Evolutionary conservation across 805 yeast species (phyloP).

Genomic region (Monosporozyma siamensis): DNA sequence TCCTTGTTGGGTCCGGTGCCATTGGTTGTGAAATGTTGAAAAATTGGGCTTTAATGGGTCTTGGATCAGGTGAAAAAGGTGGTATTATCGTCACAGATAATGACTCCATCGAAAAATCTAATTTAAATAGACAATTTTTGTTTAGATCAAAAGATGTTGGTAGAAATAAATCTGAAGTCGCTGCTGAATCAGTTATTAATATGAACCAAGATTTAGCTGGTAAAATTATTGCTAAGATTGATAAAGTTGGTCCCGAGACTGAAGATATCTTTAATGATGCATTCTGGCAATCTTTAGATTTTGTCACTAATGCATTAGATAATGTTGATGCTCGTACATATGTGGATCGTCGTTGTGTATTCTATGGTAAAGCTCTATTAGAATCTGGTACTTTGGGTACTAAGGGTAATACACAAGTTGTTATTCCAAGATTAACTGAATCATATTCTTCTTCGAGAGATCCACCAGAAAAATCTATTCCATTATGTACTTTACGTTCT

Average conservation of each 20-base stretch:
- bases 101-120: slow-evolving; percentile 91
- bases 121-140: slow-evolving; percentile 90
- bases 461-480: slow-evolving; percentile 97
- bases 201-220: slow-evolving; percentile 83
- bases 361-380: slow-evolving; percentile 78
- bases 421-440: slow-evolving; percentile 88
- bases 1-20: slow-evolving; percentile 95
- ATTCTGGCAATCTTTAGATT: slow-evolving; percentile 78
- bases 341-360: slow-evolving; percentile 94
- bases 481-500: slow-evolving; percentile 91
- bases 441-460: slow-evolving; percentile 94
- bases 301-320: slow-evolving; percentile 94
- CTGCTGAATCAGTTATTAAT: slow-evolving; percentile 68
- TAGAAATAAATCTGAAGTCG: slow-evolving; percentile 78
- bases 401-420: slow-evolving; percentile 95
- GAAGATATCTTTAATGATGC: slow-evolving; percentile 75
- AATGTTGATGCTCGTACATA: slow-evolving; percentile 97
- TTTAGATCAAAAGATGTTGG: slow-evolving; percentile 96
- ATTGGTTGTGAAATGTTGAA: slow-evolving; percentile 98
- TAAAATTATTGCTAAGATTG: slow-evolving; percentile 65
- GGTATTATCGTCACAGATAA: slow-evolving; percentile 74
- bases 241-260: slow-evolving; percentile 90
- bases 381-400: slow-evolving; percentile 98
- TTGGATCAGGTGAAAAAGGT: slow-evolving; percentile 88
- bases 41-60: slow-evolving; percentile 95